A percentile compares a stretch with the other conserved stretches of the same genome.
These are phyloP conservation scores for Colletotrichum phormii DNA, from an alignment of 2,329 filamentous ascomycete genomes.

Conservation along the genomic window DNA sequence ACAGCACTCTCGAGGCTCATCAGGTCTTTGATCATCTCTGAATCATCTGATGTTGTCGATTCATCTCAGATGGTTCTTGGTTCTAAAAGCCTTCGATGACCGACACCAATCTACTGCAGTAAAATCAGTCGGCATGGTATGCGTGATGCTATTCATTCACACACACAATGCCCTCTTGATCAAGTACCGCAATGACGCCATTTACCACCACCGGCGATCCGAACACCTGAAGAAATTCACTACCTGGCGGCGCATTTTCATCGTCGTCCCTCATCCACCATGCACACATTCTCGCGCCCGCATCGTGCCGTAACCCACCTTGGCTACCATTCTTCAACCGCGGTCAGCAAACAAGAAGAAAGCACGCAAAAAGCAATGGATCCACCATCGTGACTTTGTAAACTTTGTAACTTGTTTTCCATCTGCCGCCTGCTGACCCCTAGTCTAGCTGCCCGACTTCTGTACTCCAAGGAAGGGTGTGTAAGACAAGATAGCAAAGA, in stretches of 20 bases:
- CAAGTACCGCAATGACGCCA: not conserved
- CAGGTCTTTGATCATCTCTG: not conserved
- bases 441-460: not conserved
- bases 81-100: not conserved
- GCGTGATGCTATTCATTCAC: not conserved
- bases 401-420: not conserved
- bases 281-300: not conserved
- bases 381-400: conserved; percentile 7
- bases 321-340: conserved; percentile 5
- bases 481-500: not conserved
- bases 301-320: conserved; percentile 17
- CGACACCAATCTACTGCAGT: not conserved
- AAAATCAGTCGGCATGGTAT: not conserved
- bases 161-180: not conserved
- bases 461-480: not conserved
- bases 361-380: not conserved
- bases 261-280: not conserved
- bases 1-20: not conserved
- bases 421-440: not conserved
- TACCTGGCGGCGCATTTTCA: not conserved
- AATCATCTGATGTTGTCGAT: not conserved
- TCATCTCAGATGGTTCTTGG: not conserved
- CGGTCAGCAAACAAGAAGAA: not conserved
- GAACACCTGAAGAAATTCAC: not conserved
- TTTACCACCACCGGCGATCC: not conserved